These are phyloP conservation scores for Mycena chlorophos DNA, from an alignment of 768 basidiomycete species.

Conservation along the genomic window DNA sequence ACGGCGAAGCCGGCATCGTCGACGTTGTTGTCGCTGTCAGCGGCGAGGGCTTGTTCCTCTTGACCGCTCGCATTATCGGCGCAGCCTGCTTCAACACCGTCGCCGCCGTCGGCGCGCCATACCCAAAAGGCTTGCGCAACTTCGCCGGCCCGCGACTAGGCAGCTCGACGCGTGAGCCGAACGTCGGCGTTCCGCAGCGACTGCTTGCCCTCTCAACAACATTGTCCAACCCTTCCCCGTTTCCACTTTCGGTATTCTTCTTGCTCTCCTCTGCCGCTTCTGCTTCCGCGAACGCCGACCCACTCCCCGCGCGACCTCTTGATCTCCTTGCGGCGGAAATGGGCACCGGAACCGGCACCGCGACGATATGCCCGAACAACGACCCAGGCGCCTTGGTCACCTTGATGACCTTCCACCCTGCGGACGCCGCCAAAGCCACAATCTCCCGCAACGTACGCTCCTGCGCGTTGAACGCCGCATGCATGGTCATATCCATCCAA, in stretches of 20 bases:
- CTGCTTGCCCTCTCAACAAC: slow-evolving; percentile 48
- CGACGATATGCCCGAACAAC: slow-evolving; percentile 70
- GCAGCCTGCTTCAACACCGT: slow-evolving; percentile 27
- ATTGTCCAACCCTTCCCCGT: slow-evolving; percentile 32
- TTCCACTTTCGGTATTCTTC: slow-evolving; percentile 11
- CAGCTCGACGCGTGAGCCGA: slow-evolving; percentile 53
- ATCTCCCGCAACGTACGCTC: slow-evolving; percentile 71
- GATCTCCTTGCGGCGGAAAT: slow-evolving; percentile 24
- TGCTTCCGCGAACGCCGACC: slow-evolving; percentile 28
- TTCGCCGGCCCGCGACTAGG: slow-evolving; percentile 46
- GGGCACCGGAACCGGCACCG: slow-evolving; percentile 60
- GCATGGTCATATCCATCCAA: slow-evolving; percentile 64
- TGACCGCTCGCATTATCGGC: slow-evolving; percentile 19
- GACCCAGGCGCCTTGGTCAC: slow-evolving; percentile 61
- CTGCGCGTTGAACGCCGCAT: slow-evolving; percentile 64
- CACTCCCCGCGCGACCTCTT: slow-evolving; percentile 23
- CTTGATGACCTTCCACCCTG: slow-evolving; percentile 62
- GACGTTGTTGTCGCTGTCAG: slow-evolving; percentile 24
- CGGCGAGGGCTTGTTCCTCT: slow-evolving; percentile 39
- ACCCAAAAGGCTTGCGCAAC: slow-evolving; percentile 17
- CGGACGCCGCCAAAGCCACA: slow-evolving; percentile 49
- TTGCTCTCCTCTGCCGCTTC: not conserved
- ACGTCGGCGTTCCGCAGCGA: slow-evolving; percentile 61
- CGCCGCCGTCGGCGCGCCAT: slow-evolving; percentile 8
- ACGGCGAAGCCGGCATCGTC: slow-evolving; percentile 23